Base-by-base conservation (phyloP, 2,329 filamentous ascomycete species). In the Coccinonectria pachysandricola region DNA sequence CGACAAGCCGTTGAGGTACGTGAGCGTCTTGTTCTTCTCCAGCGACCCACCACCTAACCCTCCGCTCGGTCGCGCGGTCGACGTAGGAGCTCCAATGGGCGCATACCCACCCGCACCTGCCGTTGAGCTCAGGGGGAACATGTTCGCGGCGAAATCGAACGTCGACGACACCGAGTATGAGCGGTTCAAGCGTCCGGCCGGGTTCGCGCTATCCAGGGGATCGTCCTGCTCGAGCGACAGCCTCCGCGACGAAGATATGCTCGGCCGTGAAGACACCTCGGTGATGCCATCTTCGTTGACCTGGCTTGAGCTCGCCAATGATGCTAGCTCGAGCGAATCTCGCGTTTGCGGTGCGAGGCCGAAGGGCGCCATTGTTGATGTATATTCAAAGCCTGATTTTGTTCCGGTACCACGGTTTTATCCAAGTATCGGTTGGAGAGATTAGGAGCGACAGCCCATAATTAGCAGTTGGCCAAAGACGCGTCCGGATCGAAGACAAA, bases 241-340 rank as follows among this genome's bases (percentile, higher is more conserved):
- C 43, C 84, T 79, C 40, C 86, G 80, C 33, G 88, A 95, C n/a
- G 88, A 96, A 9, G 86, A 83, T 45, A 87, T 75, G 43, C 84
- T 88, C n/a, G 81, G 84, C 19, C 76, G 72, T 3, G 86, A 94
- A 20, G 79, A 71, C n/a, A 69, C 62, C 23, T 79, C 73, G 8
- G 68, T 68, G 24, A 60, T 68, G 11, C 69, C 72, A 36, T 68
- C 69, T 24, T 71, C 71, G 30, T 56, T 46, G 27, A 43, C 28
- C 21, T 56, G 48, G 42, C 80, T 85, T 19, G 81, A 87, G 36
- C 85, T 93, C 34, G 88, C 91, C 38, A 98, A 75, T 27, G 87
- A 95, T 34, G 87, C 91, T 32, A 98, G 79, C 64, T 98, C 91
- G 49, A 98, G 75, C 23, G 88, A 96, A 67, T 98, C 91, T 60